Percentiles rank a stretch among this genome's conserved stretches.
phyloP scores from a whole-genome alignment of 2,329 filamentous ascomycete species.

The Diplodia intermedia region DNA sequence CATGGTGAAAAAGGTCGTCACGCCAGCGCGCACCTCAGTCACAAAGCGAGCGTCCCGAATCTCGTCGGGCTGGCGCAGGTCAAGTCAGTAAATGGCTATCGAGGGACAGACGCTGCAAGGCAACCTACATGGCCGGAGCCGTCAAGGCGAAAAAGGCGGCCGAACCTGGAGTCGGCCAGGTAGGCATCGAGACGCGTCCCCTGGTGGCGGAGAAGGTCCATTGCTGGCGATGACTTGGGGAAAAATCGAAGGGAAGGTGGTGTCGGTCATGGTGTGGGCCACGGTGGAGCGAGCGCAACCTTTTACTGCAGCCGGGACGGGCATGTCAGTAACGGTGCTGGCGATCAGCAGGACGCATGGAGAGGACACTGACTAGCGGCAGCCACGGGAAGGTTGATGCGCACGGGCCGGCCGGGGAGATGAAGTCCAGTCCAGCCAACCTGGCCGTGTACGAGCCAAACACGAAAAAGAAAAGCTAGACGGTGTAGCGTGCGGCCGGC shows the following conservation, averaged over 20 bases:
- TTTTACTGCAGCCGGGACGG: constrained; percentile 11
- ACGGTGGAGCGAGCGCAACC: neutral
- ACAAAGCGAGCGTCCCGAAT: constrained; percentile 79
- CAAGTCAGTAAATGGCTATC: neutral
- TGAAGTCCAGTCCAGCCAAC: neutral
- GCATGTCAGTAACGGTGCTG: neutral
- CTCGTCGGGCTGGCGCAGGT: constrained; percentile 63
- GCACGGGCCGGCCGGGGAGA: constrained; percentile 11
- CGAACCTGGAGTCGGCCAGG: constrained; percentile 45
- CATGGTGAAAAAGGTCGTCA: constrained; percentile 70
- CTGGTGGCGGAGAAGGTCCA: constrained; percentile 33
- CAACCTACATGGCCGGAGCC: constrained; percentile 19
- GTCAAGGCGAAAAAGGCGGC: constrained; percentile 58
- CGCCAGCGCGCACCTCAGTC: constrained; percentile 81
- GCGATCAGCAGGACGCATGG: neutral
- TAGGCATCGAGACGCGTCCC: constrained; percentile 32
- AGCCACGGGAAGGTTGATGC: constrained; percentile 24
- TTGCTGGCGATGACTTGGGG: constrained; percentile 1
- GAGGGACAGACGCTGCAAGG: neutral
- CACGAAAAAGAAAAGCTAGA: constrained; percentile 3
- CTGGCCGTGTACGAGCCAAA: neutral
- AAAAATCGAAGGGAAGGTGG: neutral
- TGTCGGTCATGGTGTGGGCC: neutral
- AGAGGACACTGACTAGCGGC: constrained; percentile 22
- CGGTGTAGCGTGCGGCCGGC: neutral